Evolutionary conservation across 2,329 filamentous ascomycete genomes (phyloP), one percentile per base, ranked within the genome.

Genomic region (Aspergillus piperis): DNA sequence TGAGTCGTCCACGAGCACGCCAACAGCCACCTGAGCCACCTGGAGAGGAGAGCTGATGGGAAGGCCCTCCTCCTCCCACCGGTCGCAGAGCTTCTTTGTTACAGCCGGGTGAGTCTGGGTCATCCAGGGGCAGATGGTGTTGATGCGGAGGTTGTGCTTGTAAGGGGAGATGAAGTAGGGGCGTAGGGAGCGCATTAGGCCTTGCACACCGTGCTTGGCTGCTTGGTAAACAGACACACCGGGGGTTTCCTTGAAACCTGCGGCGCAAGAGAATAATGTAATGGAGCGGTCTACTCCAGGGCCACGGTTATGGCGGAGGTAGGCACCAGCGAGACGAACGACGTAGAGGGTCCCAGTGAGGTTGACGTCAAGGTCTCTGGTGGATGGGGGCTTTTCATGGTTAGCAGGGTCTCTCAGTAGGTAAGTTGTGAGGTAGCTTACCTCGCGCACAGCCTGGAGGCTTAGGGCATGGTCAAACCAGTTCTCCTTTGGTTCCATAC

Each of bases 131-230:
- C 76, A 78, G 30, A 82, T 71, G 0, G 76, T 76, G 58, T 81
- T 82, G 53, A 80, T 76, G 8, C 80, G 73, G 25, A 81, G 73
- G 25, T 75, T 72, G 38, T 75, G 73, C 42, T 76, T 69, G 19
- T 72, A 68, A 1, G 75, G 72, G 4, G 64, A 65, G 10, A 68
- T 66, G 36, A 72, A 62, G 61, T 72, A 79, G 55, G 66, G 67
- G 38, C 79, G 73, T 27, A 84, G 68, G 17, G 78, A 75, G 21
- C 82, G 74, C 76, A 83, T 80, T 6, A 83, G 70, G 0, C 82
- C 82, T 27, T 82, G 72, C 0, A 84, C 76, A n/a, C 79, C 81
- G 62, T 84, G 82, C 64, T 84, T 83, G 5, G 77, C 73, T 0
- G 81, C 72, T 3, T 77, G 76, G 63, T 84, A 83, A 23, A 82